Percentiles rank a stretch among this genome's conserved stretches.
Evolutionary conservation across 306 rosid species (phyloP).

Genomic region (Macrotyloma uniflorum): DNA sequence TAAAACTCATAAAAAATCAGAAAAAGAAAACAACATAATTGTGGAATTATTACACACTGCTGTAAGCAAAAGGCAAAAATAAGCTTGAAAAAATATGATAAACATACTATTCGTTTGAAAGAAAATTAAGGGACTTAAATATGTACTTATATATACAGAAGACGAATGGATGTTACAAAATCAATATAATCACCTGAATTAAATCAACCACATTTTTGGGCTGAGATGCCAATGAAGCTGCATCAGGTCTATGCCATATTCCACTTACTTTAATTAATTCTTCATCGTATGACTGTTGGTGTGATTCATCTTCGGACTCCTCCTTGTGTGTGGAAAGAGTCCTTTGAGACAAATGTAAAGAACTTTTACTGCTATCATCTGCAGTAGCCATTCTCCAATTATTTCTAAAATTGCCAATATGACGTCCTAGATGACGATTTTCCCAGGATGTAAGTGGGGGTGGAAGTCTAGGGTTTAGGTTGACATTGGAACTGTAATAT

Average conservation of each 20-base stretch:
- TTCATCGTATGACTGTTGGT: constrained; percentile 52
- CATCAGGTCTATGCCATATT: constrained; percentile 43
- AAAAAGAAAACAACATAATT: background rate
- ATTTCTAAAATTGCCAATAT: constrained; percentile 54
- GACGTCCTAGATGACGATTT: constrained; percentile 54
- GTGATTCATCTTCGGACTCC: constrained; percentile 73
- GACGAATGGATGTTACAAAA: background rate
- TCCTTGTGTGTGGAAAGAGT: constrained; percentile 68
- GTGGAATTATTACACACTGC: background rate
- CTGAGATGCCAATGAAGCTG: constrained; percentile 42
- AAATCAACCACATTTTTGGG: constrained; percentile 54
- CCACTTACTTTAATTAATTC: constrained; percentile 45
- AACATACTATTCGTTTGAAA: background rate
- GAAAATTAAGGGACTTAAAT: background rate
- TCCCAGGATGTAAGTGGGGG: constrained; percentile 68
- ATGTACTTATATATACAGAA: background rate
- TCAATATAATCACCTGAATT: constrained; percentile 54
- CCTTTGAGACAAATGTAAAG: constrained; percentile 53
- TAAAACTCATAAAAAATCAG: background rate
- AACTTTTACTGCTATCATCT: constrained; percentile 58
- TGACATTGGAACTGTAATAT: constrained; percentile 58
- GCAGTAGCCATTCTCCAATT: constrained; percentile 49
- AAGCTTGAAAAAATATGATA: constrained; percentile 28
- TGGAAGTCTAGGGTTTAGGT: constrained; percentile 74
- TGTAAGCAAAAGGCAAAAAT: constrained; percentile 20